Evolutionary conservation across 2,329 filamentous ascomycete genomes (phyloP), one percentile per base, ranked within the genome.

Genomic region (Hypoxylon sp.): DNA sequence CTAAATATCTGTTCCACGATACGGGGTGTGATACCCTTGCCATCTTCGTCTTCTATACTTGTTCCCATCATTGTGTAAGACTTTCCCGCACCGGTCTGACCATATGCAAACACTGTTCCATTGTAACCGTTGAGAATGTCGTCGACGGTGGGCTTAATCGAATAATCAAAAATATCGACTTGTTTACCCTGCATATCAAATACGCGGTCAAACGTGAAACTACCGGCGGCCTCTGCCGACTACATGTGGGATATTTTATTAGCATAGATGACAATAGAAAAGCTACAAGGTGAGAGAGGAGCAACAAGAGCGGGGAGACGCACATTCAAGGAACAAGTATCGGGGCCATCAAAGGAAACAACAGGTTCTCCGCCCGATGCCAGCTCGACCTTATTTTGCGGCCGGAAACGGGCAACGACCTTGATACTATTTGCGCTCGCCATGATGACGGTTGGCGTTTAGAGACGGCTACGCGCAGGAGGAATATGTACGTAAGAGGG

Each of bases 111-210:
- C 63, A 99, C 93, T 9, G 93, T 97, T 69, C 93, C 94, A 77
- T 99, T 99, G 83, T 99, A 99, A 61, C 94, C 94, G 75, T 97
- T 96, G 61, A 99, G 82, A 63, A 99, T 97, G 71, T 97, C 94
- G 76, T 97, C 93, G 63, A 99, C 94, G 13, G 94, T 97, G 17
- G 90, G 84, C 60, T 89, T 87, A 73, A 99, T 97, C 30, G 94
- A 97, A 77, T 94, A 99, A 74, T 97, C 90, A 77, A 99, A 99
- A 67, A 99, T 91, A 74, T 97, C 92, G 68, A 84, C 80, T 75
- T 99, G 94, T 67, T 85, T 85, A 67, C 90, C 94, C 73, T 82
- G 79, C 90, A 96, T 97, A 71, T 90, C 91, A 77, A 99, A 99
- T 62, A 99, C 91, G 58, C 93, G 89, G 73, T 99, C 94, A 74